Base-by-base conservation (phyloP, 352 stramenopile genomes). In the Phytophthora brassicae region DNA sequence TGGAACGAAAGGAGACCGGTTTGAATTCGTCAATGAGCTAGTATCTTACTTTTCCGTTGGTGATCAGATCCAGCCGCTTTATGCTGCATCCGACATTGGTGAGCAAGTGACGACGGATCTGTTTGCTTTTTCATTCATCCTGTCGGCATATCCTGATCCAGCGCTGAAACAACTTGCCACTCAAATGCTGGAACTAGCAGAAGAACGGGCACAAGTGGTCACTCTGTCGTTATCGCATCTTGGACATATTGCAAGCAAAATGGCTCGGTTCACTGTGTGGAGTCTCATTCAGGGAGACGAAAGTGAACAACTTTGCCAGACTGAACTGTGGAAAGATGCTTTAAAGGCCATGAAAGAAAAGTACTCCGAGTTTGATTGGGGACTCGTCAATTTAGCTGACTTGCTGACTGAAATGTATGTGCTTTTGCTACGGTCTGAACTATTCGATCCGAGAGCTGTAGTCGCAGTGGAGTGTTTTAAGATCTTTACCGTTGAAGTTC, bases 91-190 rank as follows among this genome's bases (percentile, higher is more conserved):
- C 6, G 36, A 61, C 49, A 62, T 76, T 48, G 61, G 80, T 22
- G 75, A 86, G 35, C 83, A 92, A 42, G 35, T 93, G 13, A 87
- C 74, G 6, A 88, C 81, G 0, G 84, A 92, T 55, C 56, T 91
- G 24, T 85, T 92, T 58, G 84, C 82, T 4, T 69, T 90, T 20
- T 84, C 82, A 5, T 92, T 91, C 22, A 71, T 89, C n/a, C 54
- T 78, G 16, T 52, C 62, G 35, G 58, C 43, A 1, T 52, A 66
- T 50, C 62, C 65, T 20, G 60, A 77, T 28, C 57, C 61, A 9
- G 44, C 41, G 39, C 44, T 81, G n/a, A 72, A 85, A 36, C 53
- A 68, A 19, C 38, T 86, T 1, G 83, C 55, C 23, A 42, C 66
- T n/a, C 46, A 53, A 4, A 86, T 90, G 73, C 49, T 87, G 26